Base-by-base conservation (phyloP, 2,329 filamentous ascomycete genomes). In the Penicillium brasilianum region DNA sequence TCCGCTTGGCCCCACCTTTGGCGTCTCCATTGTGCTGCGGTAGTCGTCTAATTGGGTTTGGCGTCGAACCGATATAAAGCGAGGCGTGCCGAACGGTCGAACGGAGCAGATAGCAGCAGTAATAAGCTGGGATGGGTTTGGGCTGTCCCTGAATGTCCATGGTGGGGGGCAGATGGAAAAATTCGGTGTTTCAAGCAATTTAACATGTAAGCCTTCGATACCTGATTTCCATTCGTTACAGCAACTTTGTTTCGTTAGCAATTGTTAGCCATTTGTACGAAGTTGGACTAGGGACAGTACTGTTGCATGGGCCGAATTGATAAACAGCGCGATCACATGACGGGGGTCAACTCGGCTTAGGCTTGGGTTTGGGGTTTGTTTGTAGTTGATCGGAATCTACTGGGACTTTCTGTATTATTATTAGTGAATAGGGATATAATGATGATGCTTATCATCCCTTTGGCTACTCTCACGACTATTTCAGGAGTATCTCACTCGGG, bases 1-100 rank as follows among this genome's bases (percentile, higher is more conserved):
- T 99, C 50, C 88, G 85, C 32, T 83, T 86, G 32, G 95, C 95
- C 37, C 95, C 95, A 55, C 95, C 95, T 72, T 87, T 90, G 34
- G 84, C 84, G 53, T 88, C 81, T 55, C 95, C 95, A 84, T 99
- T 99, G 79, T 99, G 95, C 76, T 98, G 95, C 63, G 87, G 88
- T 25, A 98, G 83, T 14, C 95, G 90, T 61, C 94, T 86, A 1
- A 88, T 87, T 44, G 95, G 94, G 72, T 97, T 88, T 0, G 93
- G 93, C 0, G 95, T 98, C 46, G 92, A 96, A 56, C 95, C 95
- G 57, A 98, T 90, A 77, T 99, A 99, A 30, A 94, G 83, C 49
- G 76, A 80, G 30, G 85, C 83, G 72, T 87, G 88, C 49, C 87
- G 85, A 10, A 93, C 84, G 0, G 89, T 93, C 0, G 94, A 97